These are phyloP conservation scores for Vitis riparia DNA, from an alignment of 164 flowering plant genomes.

Conservation along the genomic window DNA sequence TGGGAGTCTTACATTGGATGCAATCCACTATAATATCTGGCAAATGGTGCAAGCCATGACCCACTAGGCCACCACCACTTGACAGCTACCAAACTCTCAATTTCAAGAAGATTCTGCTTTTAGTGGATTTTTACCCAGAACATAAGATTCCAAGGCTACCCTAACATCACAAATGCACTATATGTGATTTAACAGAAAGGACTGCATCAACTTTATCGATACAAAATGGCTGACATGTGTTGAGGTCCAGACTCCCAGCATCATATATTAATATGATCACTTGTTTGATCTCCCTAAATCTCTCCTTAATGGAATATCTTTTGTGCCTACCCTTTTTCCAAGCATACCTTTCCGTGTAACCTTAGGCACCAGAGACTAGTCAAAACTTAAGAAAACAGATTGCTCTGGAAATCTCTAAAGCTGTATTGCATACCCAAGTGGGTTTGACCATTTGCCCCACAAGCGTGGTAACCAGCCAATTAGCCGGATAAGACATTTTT, in stretches of 20 bases:
- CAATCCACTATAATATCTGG: too few relatives aligned
- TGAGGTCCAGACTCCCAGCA: background rate
- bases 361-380: background rate
- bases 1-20: conserved; percentile 5
- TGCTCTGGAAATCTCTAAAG: too few relatives aligned
- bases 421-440: too few relatives aligned
- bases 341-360: background rate
- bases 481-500: too few relatives aligned
- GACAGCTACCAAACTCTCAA: conserved; percentile 8
- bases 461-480: too few relatives aligned
- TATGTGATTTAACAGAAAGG: background rate
- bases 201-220: too few relatives aligned
- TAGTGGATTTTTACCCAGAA: background rate
- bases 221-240: too few relatives aligned
- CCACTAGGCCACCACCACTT: conserved; percentile 3
- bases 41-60: background rate
- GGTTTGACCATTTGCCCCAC: too few relatives aligned
- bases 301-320: background rate
- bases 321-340: background rate
- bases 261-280: background rate
- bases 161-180: too few relatives aligned
- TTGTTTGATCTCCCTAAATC: background rate
- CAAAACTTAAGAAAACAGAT: background rate
- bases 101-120: conserved; percentile 5
- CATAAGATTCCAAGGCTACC: background rate